Evolutionary conservation across 1,284 basidiomycete genomes (phyloP).

Genomic region (Mycena citricolor): DNA sequence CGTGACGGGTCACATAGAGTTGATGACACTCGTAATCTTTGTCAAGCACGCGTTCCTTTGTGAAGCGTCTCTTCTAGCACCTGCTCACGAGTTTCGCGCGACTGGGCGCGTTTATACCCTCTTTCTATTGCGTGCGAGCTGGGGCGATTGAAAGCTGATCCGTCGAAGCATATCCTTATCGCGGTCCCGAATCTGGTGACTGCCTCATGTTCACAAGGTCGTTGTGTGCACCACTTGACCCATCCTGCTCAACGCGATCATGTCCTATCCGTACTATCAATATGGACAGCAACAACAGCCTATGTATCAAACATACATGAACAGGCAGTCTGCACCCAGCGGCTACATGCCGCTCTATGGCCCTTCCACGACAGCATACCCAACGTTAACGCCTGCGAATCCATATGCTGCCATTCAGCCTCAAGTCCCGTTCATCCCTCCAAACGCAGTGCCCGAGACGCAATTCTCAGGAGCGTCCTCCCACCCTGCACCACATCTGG

Average conservation of each 20-base stretch:
- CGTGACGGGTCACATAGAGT: not conserved
- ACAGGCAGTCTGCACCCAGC: slow-evolving; percentile 12
- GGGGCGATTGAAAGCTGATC: no score
- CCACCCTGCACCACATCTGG: slow-evolving; percentile 15
- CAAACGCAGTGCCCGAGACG: slow-evolving; percentile 16
- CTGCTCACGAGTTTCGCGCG: no score
- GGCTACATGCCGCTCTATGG: slow-evolving; percentile 16
- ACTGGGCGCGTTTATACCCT: no score
- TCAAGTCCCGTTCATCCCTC: slow-evolving; percentile 20
- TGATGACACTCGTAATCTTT: not conserved
- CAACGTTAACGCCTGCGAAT: slow-evolving; percentile 2
- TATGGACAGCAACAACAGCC: slow-evolving; percentile 20
- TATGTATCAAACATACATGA: slow-evolving; percentile 14
- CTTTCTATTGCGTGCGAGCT: no score
- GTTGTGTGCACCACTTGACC: slow-evolving; percentile 12
- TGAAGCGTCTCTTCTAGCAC: no score
- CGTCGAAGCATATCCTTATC: no score
- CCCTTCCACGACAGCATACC: not conserved
- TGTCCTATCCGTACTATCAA: slow-evolving; percentile 15
- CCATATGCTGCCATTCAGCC: slow-evolving; percentile 1
- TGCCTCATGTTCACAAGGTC: slow-evolving; percentile 21
- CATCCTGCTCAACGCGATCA: slow-evolving; percentile 13
- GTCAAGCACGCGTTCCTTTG: not conserved
- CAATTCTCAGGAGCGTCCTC: slow-evolving; percentile 9
- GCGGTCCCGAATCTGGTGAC: slow-evolving; percentile 8